These are phyloP conservation scores for Penicillium sp. DNA, from an alignment of 2,329 filamentous ascomycete species.

Conservation along the genomic window DNA sequence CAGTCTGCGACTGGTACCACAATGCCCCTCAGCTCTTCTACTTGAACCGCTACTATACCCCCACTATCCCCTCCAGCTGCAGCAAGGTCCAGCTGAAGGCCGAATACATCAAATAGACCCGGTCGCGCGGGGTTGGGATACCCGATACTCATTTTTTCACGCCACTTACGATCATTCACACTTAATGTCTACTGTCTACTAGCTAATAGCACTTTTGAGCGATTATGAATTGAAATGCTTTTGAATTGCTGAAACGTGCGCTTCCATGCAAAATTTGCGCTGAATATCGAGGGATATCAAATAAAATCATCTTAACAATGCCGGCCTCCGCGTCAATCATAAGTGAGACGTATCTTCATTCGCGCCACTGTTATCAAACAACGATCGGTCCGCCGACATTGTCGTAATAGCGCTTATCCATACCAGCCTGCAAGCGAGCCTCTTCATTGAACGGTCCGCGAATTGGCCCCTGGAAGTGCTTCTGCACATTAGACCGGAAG, in stretches of 20 bases:
- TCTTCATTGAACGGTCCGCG: conserved; percentile 50
- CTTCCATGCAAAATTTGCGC: background rate
- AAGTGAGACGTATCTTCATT: conserved; percentile 1
- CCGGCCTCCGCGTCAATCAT: conserved; percentile 2
- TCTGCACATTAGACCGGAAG: conserved; percentile 46
- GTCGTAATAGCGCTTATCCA: conserved; percentile 48
- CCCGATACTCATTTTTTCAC: background rate
- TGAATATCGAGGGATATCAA: conserved; percentile 9
- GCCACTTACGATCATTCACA: background rate
- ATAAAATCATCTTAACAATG: conserved; percentile 2
- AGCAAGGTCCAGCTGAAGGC: conserved; percentile 33
- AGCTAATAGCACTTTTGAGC: conserved; percentile 2
- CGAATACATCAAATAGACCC: conserved; percentile 26
- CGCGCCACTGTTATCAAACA: background rate
- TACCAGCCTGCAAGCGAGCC: conserved; percentile 46
- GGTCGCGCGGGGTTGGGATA: conserved; percentile 3
- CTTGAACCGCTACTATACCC: conserved; percentile 24
- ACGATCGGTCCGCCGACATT: conserved; percentile 15
- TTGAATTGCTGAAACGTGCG: background rate
- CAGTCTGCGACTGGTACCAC: conserved; percentile 46
- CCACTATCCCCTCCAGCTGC: conserved; percentile 35
- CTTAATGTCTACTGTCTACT: background rate
- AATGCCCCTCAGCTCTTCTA: conserved; percentile 44
- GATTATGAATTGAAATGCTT: conserved; percentile 5
- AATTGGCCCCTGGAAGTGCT: conserved; percentile 45